Evolutionary conservation across 108 stramenopile species (phyloP).

Genomic region (Fistulifera solaris): DNA sequence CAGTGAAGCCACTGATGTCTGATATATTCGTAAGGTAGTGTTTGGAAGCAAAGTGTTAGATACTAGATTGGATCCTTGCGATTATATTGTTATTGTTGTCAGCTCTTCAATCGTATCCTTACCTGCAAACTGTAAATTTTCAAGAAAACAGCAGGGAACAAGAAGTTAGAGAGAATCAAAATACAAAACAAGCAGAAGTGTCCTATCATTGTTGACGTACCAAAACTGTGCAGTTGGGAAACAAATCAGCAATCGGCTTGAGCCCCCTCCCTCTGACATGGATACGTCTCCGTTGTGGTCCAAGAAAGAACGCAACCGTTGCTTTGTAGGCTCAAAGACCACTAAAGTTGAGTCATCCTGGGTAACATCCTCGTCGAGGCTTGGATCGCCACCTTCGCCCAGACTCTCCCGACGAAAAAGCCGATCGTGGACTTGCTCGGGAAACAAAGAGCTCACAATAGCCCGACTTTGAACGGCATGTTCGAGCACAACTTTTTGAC

Average conservation of each 20-base stretch:
- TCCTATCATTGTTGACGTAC: conserved; percentile 10
- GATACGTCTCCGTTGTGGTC: neutral
- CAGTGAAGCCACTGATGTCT: conserved; percentile 46
- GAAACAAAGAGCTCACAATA: conserved; percentile 43
- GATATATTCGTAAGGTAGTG: no score
- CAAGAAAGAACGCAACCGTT: neutral
- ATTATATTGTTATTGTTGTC: no score
- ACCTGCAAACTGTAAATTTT: no score
- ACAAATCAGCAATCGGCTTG: conserved; percentile 13
- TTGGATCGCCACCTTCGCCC: neutral
- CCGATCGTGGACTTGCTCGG: conserved; percentile 33
- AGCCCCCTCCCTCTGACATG: no score
- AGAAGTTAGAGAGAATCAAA: no score
- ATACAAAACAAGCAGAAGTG: no score
- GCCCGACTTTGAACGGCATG: conserved; percentile 24
- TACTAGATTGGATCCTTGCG: no score
- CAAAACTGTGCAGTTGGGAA: conserved; percentile 10
- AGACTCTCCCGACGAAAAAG: conserved; percentile 10
- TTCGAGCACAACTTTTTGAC: conserved; percentile 24
- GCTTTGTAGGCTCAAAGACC: conserved; percentile 1
- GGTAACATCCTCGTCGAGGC: neutral
- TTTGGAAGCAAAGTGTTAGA: no score
- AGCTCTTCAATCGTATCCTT: no score
- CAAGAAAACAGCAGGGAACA: no score
- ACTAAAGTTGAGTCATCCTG: neutral